phyloP scores from a whole-genome alignment of 345 rosid genomes.

The Brassica rapa region DNA sequence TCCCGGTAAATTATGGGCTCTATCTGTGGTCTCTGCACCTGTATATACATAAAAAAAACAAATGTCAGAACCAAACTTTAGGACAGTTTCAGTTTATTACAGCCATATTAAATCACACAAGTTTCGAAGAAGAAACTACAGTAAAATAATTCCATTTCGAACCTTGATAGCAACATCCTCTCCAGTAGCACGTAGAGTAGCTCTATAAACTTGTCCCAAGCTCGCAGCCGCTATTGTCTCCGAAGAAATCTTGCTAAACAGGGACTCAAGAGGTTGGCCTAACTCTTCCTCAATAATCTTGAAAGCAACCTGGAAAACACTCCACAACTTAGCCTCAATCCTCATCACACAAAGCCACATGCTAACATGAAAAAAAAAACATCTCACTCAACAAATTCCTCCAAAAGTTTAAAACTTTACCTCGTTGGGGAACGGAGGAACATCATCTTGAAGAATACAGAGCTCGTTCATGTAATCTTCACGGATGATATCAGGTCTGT shows the following conservation, averaged over 20 bases:
- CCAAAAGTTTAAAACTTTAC: slow-evolving; percentile 35
- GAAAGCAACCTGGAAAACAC: slow-evolving; percentile 73
- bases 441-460: slow-evolving; percentile 97
- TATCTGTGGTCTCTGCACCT: slow-evolving; percentile 92
- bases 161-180: slow-evolving; percentile 99
- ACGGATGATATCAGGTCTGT: slow-evolving; percentile 90
- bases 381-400: not conserved
- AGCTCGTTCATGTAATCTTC: slow-evolving; percentile 99
- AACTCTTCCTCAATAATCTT: slow-evolving; percentile 88
- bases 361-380: slow-evolving; percentile 9
- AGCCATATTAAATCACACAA: slow-evolving; percentile 7
- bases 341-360: slow-evolving; percentile 12
- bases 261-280: slow-evolving; percentile 82
- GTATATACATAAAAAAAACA: slow-evolving; percentile 34
- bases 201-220: slow-evolving; percentile 96
- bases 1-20: slow-evolving; percentile 94
- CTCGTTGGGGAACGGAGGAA: slow-evolving; percentile 93
- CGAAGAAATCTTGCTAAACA: slow-evolving; percentile 84
- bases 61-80: not conserved
- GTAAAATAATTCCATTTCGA: no score
- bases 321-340: slow-evolving; percentile 35
- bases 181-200: slow-evolving; percentile 81
- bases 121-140: no score
- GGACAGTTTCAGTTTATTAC: not conserved
- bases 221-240: slow-evolving; percentile 96